A percentile compares a stretch with the other conserved stretches of the same genome.
phyloP scores from a whole-genome alignment of 768 basidiomycete species.

The Sporobolomyces roseus region DNA sequence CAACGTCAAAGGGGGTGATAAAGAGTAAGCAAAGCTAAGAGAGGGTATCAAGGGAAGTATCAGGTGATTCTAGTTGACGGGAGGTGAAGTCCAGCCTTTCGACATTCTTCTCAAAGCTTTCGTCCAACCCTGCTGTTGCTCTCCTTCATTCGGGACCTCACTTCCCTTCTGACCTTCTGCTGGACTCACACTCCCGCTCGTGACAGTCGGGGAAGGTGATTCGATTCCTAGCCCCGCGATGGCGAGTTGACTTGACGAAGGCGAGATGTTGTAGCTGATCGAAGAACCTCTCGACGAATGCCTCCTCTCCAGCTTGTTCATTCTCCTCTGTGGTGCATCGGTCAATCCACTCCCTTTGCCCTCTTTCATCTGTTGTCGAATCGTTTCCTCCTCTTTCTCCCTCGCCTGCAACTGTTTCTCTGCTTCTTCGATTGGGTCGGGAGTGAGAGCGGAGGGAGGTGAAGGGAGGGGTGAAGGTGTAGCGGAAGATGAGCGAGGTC shows the following conservation, averaged over 20 bases:
- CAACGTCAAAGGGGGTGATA: background rate
- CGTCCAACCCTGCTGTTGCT: background rate
- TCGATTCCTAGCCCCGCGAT: conserved; percentile 7
- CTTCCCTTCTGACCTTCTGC: background rate
- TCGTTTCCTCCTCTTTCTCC: conserved; percentile 69
- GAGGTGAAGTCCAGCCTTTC: conserved; percentile 13
- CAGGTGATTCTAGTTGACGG: background rate
- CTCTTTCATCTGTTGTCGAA: conserved; percentile 70
- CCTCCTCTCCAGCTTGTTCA: conserved; percentile 11
- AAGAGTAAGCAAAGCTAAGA: background rate
- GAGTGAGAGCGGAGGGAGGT: background rate
- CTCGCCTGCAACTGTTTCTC: conserved; percentile 63
- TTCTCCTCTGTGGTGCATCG: conserved; percentile 52
- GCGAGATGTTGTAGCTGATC: background rate
- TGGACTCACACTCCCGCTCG: conserved; percentile 8
- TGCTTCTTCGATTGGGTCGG: conserved; percentile 54
- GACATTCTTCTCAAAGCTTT: conserved; percentile 21
- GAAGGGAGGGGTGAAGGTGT: background rate
- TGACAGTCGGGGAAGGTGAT: background rate
- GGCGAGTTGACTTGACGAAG: background rate
- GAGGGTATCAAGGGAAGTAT: background rate
- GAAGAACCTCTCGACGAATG: background rate
- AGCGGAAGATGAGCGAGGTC: conserved; percentile 58
- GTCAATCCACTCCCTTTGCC: conserved; percentile 73
- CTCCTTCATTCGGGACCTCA: too few species aligned